These are phyloP conservation scores for Thermothielavioides terrestris DNA, from an alignment of 495 filamentous ascomycete genomes.

Conservation along the genomic window DNA sequence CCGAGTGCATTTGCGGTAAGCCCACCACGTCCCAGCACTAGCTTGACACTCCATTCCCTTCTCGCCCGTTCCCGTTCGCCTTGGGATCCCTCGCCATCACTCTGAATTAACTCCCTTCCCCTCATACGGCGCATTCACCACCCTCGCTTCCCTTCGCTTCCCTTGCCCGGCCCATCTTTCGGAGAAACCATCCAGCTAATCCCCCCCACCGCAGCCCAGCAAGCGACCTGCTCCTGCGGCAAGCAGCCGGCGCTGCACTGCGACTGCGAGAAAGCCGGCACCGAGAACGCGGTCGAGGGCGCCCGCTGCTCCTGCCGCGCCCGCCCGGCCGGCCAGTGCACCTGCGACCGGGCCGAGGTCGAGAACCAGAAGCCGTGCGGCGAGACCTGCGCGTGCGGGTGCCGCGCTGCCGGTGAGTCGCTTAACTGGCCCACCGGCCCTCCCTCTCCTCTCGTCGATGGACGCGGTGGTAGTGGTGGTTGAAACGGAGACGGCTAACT, in stretches of 20 bases:
- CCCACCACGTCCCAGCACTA: neutral
- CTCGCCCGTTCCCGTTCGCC: neutral
- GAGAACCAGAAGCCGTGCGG: conserved; percentile 57
- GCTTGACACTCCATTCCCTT: neutral
- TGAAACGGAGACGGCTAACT: conserved; percentile 1
- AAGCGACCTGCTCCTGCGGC: conserved; percentile 79
- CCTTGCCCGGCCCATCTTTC: no score
- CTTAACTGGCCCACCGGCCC: no score
- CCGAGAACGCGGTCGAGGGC: conserved; percentile 67
- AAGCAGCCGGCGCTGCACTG: conserved; percentile 78
- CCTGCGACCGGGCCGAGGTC: conserved; percentile 59
- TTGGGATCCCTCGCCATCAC: neutral
- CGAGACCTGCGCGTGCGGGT: conserved; percentile 63
- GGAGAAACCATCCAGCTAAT: neutral
- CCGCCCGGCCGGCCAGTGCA: conserved; percentile 73
- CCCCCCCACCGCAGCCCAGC: conserved; percentile 28
- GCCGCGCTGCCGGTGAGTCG: conserved; percentile 56
- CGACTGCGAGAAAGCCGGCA: conserved; percentile 65
- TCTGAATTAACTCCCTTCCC: neutral
- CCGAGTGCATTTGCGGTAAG: conserved; percentile 45
- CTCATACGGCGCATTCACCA: neutral
- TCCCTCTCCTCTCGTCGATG: neutral
- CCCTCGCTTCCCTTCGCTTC: neutral
- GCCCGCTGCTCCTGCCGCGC: conserved; percentile 74
- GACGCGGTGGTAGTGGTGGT: neutral